Conservation (phyloP, 2,329 filamentous ascomycete species). For the Trichoderma sp. region DNA sequence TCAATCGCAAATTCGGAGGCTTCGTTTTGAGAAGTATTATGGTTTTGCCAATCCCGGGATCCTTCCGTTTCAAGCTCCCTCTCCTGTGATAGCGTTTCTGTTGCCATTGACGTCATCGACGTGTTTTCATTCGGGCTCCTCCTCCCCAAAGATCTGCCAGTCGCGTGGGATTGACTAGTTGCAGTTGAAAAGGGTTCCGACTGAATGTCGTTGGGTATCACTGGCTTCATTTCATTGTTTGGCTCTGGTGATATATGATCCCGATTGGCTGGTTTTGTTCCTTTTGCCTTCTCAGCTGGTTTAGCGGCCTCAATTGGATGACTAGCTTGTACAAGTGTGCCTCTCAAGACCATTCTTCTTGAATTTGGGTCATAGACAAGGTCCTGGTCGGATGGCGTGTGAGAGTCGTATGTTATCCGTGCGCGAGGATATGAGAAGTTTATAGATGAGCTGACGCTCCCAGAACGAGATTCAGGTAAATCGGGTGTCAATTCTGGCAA, state of each 20-base stretch:
- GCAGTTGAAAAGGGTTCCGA: background rate
- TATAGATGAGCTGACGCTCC: constrained; percentile 51
- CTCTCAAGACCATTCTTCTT: constrained; percentile 55
- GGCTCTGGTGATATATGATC: background rate
- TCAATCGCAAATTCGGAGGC: background rate
- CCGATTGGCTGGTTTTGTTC: background rate
- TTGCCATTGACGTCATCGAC: background rate
- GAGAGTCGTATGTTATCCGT: constrained; percentile 34
- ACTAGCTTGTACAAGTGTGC: constrained; percentile 37
- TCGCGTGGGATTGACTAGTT: background rate
- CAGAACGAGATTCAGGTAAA: constrained; percentile 36
- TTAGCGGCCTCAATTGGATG: background rate
- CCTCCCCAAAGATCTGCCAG: background rate
- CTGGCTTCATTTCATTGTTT: background rate
- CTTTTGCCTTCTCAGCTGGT: constrained; percentile 19
- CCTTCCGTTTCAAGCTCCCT: background rate
- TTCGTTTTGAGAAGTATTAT: background rate
- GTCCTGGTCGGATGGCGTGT: constrained; percentile 36
- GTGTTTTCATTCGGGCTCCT: background rate
- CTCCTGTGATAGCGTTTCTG: background rate
- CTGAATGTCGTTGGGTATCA: background rate
- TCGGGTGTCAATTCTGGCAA: constrained; percentile 33
- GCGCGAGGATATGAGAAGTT: constrained; percentile 59
- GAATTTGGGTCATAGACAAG: constrained; percentile 66
- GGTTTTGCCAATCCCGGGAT: background rate